Evolutionary conservation across 371 early-diverging fungal species (phyloP).

Genomic region (Amoeboaphelidium protococcarum): DNA sequence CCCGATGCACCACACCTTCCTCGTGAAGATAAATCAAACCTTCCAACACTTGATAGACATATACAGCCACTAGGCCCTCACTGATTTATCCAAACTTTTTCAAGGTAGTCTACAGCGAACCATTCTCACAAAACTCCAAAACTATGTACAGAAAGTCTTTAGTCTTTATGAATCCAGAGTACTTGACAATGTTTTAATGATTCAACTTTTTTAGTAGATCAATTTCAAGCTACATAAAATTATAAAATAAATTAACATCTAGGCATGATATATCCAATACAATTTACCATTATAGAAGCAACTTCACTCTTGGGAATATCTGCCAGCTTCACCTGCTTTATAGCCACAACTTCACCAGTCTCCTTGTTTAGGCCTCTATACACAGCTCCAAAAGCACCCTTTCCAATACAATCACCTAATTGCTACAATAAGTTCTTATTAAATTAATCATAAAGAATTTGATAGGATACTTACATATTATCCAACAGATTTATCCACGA

Average conservation of each 20-base stretch:
- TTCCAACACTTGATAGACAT: slow-evolving; percentile 54
- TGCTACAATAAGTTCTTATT: too few species aligned
- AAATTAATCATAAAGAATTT: too few species aligned
- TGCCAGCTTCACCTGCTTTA: slow-evolving; percentile 45
- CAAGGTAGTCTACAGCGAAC: not conserved
- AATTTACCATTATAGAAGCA: slow-evolving; percentile 13
- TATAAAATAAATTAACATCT: too few species aligned
- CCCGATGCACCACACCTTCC: slow-evolving; percentile 31
- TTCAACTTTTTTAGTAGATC: not conserved
- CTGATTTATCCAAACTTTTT: not conserved
- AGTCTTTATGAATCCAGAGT: not conserved
- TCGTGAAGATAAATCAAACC: slow-evolving; percentile 63
- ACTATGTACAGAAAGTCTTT: not conserved
- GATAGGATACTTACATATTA: too few species aligned
- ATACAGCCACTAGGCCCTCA: slow-evolving; percentile 35
- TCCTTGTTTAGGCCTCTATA: slow-evolving; percentile 43
- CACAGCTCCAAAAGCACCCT: slow-evolving; percentile 4
- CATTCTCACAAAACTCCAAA: not conserved
- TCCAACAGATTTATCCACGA: too few species aligned
- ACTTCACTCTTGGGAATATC: slow-evolving; percentile 26
- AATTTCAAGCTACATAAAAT: too few species aligned
- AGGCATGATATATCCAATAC: too few species aligned
- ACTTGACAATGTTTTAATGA: not conserved
- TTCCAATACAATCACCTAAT: slow-evolving; percentile 1
- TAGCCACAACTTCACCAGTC: slow-evolving; percentile 61